Conservation (phyloP, 2,329 filamentous ascomycete genomes). For the Hypomyces rosellus region DNA sequence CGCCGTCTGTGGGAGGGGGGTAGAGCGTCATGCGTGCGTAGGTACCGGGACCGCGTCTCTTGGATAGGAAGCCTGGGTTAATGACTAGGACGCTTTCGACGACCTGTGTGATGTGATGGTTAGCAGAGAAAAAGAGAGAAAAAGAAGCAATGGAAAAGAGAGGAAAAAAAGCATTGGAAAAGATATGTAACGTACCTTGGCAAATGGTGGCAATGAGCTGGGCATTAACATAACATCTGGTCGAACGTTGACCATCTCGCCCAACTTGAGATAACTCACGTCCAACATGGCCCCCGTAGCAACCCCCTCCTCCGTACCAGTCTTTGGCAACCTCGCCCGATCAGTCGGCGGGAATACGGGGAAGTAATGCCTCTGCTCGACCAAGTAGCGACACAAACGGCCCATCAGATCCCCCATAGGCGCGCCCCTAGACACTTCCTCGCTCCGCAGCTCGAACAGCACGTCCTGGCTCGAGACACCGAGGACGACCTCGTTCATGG, state of each 20-base stretch:
- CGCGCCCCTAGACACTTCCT: constrained; percentile 48
- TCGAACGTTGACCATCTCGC: constrained; percentile 80
- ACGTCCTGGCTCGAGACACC: constrained; percentile 80
- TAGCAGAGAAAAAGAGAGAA: constrained; percentile 6
- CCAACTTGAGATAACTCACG: constrained; percentile 75
- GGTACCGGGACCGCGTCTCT: constrained; percentile 76
- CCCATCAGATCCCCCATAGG: constrained; percentile 52
- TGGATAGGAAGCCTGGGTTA: constrained; percentile 84
- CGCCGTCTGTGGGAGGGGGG: constrained; percentile 55
- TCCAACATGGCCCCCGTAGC: constrained; percentile 76
- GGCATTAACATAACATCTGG: constrained; percentile 83
- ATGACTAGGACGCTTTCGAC: constrained; percentile 84
- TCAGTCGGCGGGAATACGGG: constrained; percentile 79
- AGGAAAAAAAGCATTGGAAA: not conserved
- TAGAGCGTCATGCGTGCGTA: constrained; percentile 75
- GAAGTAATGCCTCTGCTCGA: constrained; percentile 88
- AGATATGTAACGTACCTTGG: constrained; percentile 64
- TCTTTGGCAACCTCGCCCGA: constrained; percentile 59
- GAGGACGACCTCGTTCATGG: constrained; percentile 78
- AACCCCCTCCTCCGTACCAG: constrained; percentile 51
- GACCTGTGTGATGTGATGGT: constrained; percentile 49
- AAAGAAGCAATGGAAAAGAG: not conserved
- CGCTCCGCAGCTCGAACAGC: constrained; percentile 71
- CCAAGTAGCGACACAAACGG: constrained; percentile 67
- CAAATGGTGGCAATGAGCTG: constrained; percentile 77